These are phyloP conservation scores for Globisporangium abappressorium DNA, from an alignment of 352 stramenopile species.

Conservation along the genomic window DNA sequence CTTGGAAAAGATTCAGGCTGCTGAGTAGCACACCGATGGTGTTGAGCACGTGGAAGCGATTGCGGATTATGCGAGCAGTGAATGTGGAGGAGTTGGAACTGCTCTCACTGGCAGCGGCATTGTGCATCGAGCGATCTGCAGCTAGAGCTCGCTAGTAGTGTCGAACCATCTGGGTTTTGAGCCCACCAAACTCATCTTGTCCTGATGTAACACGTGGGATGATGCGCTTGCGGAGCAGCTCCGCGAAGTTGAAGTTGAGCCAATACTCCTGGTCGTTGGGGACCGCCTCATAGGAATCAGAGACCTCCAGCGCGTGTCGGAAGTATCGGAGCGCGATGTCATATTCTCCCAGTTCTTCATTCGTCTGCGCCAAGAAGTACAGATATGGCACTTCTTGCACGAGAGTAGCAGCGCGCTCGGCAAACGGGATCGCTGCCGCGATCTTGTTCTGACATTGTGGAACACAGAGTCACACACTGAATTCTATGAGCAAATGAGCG, in stretches of 20 bases:
- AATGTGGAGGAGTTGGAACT: not conserved
- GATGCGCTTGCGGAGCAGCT: slow-evolving; percentile 8
- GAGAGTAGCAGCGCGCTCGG: not conserved
- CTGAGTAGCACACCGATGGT: slow-evolving; percentile 25
- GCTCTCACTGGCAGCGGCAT: not conserved
- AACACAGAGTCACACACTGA: not conserved
- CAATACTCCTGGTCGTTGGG: slow-evolving; percentile 7
- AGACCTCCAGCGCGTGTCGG: slow-evolving; percentile 1
- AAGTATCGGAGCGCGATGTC: not conserved
- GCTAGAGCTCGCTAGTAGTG: slow-evolving; percentile 14
- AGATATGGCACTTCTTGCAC: slow-evolving; percentile 1
- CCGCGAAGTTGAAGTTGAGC: slow-evolving; percentile 19
- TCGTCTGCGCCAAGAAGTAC: slow-evolving; percentile 13
- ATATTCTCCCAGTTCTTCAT: not conserved
- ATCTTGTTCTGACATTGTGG: slow-evolving; percentile 6
- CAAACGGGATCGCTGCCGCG: slow-evolving; percentile 2
- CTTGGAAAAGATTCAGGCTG: slow-evolving; percentile 2
- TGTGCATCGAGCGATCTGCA: not conserved
- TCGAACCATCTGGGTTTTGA: not conserved
- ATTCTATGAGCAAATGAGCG: not conserved
- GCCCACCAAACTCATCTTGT: not conserved
- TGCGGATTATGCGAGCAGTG: not conserved
- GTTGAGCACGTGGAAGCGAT: slow-evolving; percentile 23
- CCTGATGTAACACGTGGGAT: not conserved
- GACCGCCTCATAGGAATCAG: not conserved